Evolutionary conservation across 108 stramenopile species (phyloP).

Genomic region (Epithemia pelagica): DNA sequence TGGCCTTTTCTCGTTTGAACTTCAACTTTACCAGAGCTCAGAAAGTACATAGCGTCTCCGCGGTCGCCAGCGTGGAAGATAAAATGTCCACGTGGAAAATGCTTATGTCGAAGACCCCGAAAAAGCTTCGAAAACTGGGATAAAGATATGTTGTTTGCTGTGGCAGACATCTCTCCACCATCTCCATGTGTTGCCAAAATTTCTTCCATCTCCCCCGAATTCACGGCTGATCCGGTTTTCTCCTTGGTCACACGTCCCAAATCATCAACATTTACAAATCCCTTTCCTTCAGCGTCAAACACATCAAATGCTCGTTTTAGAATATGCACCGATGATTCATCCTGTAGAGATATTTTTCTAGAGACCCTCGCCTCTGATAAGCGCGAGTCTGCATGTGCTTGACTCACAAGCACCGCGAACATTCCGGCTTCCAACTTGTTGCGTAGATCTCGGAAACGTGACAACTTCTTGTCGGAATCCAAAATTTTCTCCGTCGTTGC

Average conservation of each 20-base stretch:
- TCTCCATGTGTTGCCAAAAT: conserved; percentile 31
- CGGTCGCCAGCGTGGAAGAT: conserved; percentile 73
- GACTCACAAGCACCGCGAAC: conserved; percentile 68
- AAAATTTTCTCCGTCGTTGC: conserved; percentile 68
- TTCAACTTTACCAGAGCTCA: conserved; percentile 77
- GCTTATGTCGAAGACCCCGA: conserved; percentile 47
- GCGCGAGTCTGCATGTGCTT: conserved; percentile 30
- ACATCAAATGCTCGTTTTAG: conserved; percentile 71
- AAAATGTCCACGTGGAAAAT: conserved; percentile 73
- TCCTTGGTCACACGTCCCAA: conserved; percentile 57
- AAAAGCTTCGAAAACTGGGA: conserved; percentile 65
- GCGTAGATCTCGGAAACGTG: conserved; percentile 52
- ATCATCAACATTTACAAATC: conserved; percentile 57
- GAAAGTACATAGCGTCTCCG: conserved; percentile 82
- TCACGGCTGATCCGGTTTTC: conserved; percentile 44
- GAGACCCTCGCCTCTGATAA: conserved; percentile 32
- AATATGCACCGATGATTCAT: conserved; percentile 32
- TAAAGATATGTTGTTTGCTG: conserved; percentile 36
- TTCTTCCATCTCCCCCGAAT: conserved; percentile 36
- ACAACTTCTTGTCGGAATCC: conserved; percentile 65
- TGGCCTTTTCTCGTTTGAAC: conserved; percentile 69
- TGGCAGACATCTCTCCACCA: conserved; percentile 12
- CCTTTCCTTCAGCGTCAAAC: conserved; percentile 70
- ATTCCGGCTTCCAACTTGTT: conserved; percentile 63
- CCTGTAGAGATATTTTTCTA: conserved; percentile 21